phyloP scores from a whole-genome alignment of 176 grass and related monocot genomes.

The Areca catechu region DNA sequence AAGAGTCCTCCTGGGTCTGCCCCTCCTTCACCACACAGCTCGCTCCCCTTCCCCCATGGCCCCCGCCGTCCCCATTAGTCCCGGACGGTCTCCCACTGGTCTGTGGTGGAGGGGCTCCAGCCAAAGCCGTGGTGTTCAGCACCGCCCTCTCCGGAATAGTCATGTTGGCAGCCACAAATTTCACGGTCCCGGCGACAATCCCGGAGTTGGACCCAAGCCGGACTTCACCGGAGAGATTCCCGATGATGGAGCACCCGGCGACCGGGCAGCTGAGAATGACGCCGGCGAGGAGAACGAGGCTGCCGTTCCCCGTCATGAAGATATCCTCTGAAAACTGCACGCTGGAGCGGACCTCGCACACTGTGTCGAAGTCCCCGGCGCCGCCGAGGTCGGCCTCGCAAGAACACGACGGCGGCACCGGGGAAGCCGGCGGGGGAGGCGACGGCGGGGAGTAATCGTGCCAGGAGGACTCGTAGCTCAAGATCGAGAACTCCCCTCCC shows the following conservation, averaged over 20 bases:
- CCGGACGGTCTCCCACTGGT: conserved; percentile 84
- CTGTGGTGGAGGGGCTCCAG: conserved; percentile 54
- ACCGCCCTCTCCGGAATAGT: conserved; percentile 59
- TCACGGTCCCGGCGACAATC: conserved; percentile 54
- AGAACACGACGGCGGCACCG: conserved; percentile 47
- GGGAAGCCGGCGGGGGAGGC: conserved; percentile 58
- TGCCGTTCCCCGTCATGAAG: conserved; percentile 74
- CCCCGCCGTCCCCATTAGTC: conserved; percentile 79
- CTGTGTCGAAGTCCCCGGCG: conserved; percentile 56
- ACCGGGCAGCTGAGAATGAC: conserved; percentile 55
- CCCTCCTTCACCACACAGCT: conserved; percentile 85
- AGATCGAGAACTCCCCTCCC: conserved; percentile 59
- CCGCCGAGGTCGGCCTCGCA: conserved; percentile 69
- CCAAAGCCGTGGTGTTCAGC: conserved; percentile 66
- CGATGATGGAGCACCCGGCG: conserved; percentile 55
- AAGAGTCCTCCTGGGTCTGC: conserved; percentile 91
- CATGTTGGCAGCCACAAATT: conserved; percentile 51
- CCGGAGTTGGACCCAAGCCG: conserved; percentile 41
- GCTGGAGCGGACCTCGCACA: conserved; percentile 61
- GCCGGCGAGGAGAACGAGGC: conserved; percentile 52
- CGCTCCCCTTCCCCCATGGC: conserved; percentile 73
- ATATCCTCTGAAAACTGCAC: conserved; percentile 43
- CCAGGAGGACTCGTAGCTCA: conserved; percentile 48
- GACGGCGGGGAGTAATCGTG: conserved; percentile 94
- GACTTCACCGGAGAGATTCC: conserved; percentile 60